phyloP scores from a whole-genome alignment of 352 stramenopile genomes.

The Pythium chondricola region DNA sequence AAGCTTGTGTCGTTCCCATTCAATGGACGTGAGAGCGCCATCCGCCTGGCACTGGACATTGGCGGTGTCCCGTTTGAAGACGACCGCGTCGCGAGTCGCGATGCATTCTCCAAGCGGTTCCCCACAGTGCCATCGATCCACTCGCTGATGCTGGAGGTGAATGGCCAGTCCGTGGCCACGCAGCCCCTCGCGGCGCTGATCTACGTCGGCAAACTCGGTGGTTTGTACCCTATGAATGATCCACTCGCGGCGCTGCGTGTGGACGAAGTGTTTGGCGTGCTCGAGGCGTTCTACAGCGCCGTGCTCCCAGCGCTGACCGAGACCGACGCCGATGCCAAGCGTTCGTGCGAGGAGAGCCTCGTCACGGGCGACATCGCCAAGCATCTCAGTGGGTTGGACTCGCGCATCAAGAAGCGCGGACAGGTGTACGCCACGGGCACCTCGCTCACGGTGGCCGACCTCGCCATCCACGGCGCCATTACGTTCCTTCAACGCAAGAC shows the following conservation, averaged over 20 bases:
- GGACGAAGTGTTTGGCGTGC: conserved; percentile 11
- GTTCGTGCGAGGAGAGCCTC: too few species aligned
- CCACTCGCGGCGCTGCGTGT: neutral
- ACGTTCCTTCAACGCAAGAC: neutral
- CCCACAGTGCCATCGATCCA: conserved; percentile 21
- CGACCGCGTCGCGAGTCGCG: conserved; percentile 16
- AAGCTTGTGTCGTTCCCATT: conserved; percentile 32
- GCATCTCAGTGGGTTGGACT: too few species aligned
- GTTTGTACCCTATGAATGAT: conserved; percentile 23
- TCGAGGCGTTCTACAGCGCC: conserved; percentile 2
- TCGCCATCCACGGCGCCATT: neutral
- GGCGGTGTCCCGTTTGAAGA: conserved; percentile 29
- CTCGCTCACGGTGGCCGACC: neutral
- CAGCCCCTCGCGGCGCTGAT: conserved; percentile 26
- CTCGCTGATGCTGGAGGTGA: conserved; percentile 23
- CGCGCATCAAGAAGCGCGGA: too few species aligned
- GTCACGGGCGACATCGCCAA: too few species aligned
- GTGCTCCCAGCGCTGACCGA: too few species aligned
- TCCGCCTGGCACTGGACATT: conserved; percentile 20
- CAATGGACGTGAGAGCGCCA: conserved; percentile 19
- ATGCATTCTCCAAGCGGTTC: conserved; percentile 20
- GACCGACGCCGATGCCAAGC: too few species aligned
- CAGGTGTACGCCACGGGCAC: too few species aligned
- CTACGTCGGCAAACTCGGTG: conserved; percentile 24
- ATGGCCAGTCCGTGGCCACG: conserved; percentile 18